Evolutionary conservation across 176 grass and related monocot genomes (phyloP).

Genomic region (Thinopyrum elongatum): DNA sequence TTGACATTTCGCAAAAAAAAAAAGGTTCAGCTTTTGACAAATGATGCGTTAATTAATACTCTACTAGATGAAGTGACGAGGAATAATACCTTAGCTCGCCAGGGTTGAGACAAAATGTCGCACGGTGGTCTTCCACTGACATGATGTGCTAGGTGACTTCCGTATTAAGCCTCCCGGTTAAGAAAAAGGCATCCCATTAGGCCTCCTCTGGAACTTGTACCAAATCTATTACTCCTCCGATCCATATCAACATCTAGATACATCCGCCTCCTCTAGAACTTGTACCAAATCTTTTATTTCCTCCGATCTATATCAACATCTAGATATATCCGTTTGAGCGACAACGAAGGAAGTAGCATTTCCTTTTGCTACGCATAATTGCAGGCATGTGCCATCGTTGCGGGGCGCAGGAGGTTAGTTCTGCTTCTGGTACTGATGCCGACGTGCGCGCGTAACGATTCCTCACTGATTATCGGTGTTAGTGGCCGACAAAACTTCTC

Average conservation of each 20-base stretch:
- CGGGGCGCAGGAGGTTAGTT: background rate
- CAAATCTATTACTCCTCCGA: background rate
- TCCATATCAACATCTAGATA: too few relatives aligned
- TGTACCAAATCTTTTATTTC: too few relatives aligned
- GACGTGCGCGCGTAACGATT: background rate
- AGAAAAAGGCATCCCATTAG: background rate
- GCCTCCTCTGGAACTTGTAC: constrained; percentile 24
- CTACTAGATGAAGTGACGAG: background rate
- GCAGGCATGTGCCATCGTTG: background rate
- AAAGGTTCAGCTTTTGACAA: too few relatives aligned
- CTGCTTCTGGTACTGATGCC: background rate
- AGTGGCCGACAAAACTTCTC: constrained; percentile 19
- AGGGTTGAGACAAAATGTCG: background rate
- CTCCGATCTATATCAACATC: too few relatives aligned
- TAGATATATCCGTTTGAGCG: too few relatives aligned
- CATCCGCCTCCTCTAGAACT: too few relatives aligned
- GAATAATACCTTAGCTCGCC: background rate
- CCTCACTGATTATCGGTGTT: constrained; percentile 1
- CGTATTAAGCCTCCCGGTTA: background rate
- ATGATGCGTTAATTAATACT: background rate
- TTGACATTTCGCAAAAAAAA: too few relatives aligned
- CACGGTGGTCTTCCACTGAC: too few relatives aligned
- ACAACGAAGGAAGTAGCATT: background rate
- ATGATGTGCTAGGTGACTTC: background rate
- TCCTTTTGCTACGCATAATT: background rate